phyloP scores from a whole-genome alignment of 495 filamentous ascomycete genomes.

The Podospora australis region DNA sequence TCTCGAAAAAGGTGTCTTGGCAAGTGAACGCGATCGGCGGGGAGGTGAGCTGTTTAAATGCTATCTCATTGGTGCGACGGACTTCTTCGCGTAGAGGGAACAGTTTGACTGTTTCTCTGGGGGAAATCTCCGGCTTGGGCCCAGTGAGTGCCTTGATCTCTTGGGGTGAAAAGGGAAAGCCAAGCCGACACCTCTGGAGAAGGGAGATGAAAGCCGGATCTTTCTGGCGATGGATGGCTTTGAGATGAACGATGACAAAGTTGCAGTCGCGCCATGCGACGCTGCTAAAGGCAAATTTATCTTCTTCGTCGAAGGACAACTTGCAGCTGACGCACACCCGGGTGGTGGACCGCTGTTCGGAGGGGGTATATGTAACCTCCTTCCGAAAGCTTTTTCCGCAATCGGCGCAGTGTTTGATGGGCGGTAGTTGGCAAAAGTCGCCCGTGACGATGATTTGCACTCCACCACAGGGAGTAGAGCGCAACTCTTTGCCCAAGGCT shows the following conservation, averaged over 20 bases:
- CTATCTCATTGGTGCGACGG: slow-evolving; percentile 28
- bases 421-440: slow-evolving; percentile 93
- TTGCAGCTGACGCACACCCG: not conserved
- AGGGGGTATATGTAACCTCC: not conserved
- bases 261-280: slow-evolving; percentile 31
- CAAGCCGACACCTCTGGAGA: slow-evolving; percentile 46
- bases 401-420: no score
- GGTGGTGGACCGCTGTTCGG: not conserved
- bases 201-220: slow-evolving; percentile 44
- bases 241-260: slow-evolving; percentile 37
- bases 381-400: no score
- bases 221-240: slow-evolving; percentile 47
- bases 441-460: slow-evolving; percentile 91
- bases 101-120: slow-evolving; percentile 38
- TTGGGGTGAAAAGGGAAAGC: slow-evolving; percentile 23
- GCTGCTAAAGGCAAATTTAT: slow-evolving; percentile 35
- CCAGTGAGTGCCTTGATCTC: slow-evolving; percentile 43
- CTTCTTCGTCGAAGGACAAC: not conserved
- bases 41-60: slow-evolving; percentile 32
- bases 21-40: slow-evolving; percentile 24
- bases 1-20: no score
- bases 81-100: slow-evolving; percentile 41
- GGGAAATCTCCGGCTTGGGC: slow-evolving; percentile 31
- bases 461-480: slow-evolving; percentile 67
- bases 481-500: slow-evolving; percentile 17